Base-by-base conservation (phyloP, 2,329 filamentous ascomycete genomes). In the Diaporthe caulivora region DNA sequence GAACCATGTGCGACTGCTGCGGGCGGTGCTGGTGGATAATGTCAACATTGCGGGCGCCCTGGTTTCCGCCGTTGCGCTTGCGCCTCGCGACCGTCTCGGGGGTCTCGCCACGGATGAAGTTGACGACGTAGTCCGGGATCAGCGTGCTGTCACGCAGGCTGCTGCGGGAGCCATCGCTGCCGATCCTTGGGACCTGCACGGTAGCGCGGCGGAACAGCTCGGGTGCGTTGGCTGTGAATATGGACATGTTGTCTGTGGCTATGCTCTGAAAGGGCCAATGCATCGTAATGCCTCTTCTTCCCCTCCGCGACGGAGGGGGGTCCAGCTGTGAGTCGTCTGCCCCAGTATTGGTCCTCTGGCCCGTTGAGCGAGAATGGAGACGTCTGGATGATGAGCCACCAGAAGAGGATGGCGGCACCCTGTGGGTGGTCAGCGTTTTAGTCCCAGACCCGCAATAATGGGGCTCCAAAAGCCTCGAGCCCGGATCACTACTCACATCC, bases 51-150 rank as follows among this genome's bases (percentile, higher is more conserved):
- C 80, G 79, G 71, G 81, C 76, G 31, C 80, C 82, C 29, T 77
- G 69, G 69, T 75, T 78, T n/a, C 74, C 78, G 64, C 78, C 81
- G 79, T 81, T 82, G 73, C 82, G 81, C 74, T 84, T 84, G 76
- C 86, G 85, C 72, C 81, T 81, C 8, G 87, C 87, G 26, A 89
- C 77, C 40, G 84, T 85, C 78, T 89, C 87, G 18, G 88, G 87
- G 2, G 87, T 89, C 79, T 89, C 88, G 58, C 87, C 87, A 53
- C 87, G 85, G 75, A 90, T 83, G 78, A 87, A 90, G 79, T 88
- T 86, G 75, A 88, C 82, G 53, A 90, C 85, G 76, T 90, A 90
- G 79, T 90, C 88, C 11, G 88, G 88, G 21, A 90, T 84, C 42
- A 89, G 82, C 70, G 86, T 84, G 71, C 81, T 82, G 72, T 85